Base-by-base conservation (phyloP, 2,329 filamentous ascomycete species). In the Fusarium bactridioides region DNA sequence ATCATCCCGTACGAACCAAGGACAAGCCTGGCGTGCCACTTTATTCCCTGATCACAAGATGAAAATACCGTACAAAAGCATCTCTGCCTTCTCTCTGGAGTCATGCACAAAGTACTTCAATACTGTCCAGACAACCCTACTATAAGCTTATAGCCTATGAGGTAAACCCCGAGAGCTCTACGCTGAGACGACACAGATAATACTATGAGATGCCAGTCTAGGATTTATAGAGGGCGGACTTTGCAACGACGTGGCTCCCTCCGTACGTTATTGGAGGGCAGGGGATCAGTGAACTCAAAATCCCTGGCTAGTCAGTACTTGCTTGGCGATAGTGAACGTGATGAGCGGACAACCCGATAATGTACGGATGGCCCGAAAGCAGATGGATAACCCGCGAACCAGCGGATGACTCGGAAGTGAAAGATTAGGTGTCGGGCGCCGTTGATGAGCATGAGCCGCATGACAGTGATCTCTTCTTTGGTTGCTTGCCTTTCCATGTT, bases 141-240 rank as follows among this genome's bases (percentile, higher is more conserved):
- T 13, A 10, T 7, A 2, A 5, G 3, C 33, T 23, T 4, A 2
- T 25, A 19, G 35, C 4, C 8, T 3, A 3, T 7, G 3, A 21
- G 18, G 12, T 11, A 19, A n/a, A 37, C 10, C 12, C 21, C 21
- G 11, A 21, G 19, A 40, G 10, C 50, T 21, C 37, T 9, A 48
- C 10, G 7, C 10, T 48, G 19, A 29, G 21, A 18, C 10, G 21
- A n/a, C 1, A 12, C 13, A 29, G 44, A 29, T 11, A 19, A 27
- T 5, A 27, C 5, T 12, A 21, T 15, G 18, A 10, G 5, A 45
- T 18, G 4, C 7, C 18, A 13, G 18, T 15, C 25, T 10, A 27
- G 23, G 18, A 27, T 15, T 45, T n/a, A 16, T 29, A 29, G 10
- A 11, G 19, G 19, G 25, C 10, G 11, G 44, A 47, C 4, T 10